A percentile compares a stretch with the other conserved stretches of the same genome.
Evolutionary conservation across 768 basidiomycete species (phyloP).

Genomic region (Leccinum broughii): DNA sequence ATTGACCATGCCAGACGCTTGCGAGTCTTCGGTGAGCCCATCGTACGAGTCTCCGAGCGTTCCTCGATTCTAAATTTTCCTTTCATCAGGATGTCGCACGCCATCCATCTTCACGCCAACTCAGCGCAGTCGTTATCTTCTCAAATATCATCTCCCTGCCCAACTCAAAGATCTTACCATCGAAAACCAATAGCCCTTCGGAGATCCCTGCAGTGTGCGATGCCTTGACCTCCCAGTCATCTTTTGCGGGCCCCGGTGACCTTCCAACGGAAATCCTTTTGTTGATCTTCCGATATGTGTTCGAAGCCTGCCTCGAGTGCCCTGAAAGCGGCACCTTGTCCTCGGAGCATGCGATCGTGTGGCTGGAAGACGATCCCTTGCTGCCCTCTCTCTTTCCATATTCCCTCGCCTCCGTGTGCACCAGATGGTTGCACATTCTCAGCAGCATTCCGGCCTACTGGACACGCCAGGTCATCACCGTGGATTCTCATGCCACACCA

Average conservation of each 20-base stretch:
- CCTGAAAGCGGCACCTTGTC: too few relatives aligned
- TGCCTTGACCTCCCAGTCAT: not conserved
- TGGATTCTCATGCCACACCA: constrained; percentile 10
- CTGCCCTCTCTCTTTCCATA: constrained; percentile 11
- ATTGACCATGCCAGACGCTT: not conserved
- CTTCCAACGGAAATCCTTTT: constrained; percentile 12
- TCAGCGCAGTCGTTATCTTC: constrained; percentile 1
- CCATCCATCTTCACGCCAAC: not conserved
- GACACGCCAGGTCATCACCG: constrained; percentile 20
- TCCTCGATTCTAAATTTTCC: not conserved
- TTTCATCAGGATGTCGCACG: not conserved
- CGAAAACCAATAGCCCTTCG: not conserved
- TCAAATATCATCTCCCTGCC: not conserved
- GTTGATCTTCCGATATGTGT: constrained; percentile 5
- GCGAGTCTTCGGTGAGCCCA: not conserved
- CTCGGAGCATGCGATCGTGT: not conserved
- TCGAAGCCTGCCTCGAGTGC: constrained; percentile 5
- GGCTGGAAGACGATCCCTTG: constrained; percentile 14
- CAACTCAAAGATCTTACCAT: not conserved
- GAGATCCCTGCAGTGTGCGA: too few relatives aligned
- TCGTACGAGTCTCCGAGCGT: not conserved
- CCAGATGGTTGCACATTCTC: constrained; percentile 18
- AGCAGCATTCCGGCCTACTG: constrained; percentile 14
- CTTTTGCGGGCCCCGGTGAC: not conserved
- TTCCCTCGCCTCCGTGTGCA: constrained; percentile 17